Conservation (phyloP, 805 yeast species). For the Monosporozyma unispora region DNA sequence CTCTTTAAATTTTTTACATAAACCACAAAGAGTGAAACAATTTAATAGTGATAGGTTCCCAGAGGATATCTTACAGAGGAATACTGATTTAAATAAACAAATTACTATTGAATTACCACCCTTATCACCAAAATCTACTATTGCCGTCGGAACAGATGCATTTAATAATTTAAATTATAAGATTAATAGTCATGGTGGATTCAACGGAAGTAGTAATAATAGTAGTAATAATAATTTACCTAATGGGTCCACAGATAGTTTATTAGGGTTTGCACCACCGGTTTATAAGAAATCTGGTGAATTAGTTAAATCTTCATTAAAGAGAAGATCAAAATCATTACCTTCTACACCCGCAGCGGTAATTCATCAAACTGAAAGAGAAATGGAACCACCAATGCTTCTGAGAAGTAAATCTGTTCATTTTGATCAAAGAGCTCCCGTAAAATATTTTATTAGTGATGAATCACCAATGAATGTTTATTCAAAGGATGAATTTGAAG, state of each 20-base stretch:
- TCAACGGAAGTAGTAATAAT: background rate
- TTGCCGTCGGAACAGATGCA: conserved; percentile 4
- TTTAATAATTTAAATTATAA: conserved; percentile 4
- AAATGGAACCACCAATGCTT: conserved; percentile 28
- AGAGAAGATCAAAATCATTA: conserved; percentile 33
- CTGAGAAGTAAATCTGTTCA: conserved; percentile 68
- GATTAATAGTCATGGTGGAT: background rate
- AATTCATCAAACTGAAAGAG: background rate
- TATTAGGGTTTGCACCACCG: conserved; percentile 14
- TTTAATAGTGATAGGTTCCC: conserved; percentile 13
- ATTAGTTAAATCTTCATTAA: conserved; percentile 37
- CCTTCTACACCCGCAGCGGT: conserved; percentile 28
- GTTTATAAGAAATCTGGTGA: conserved; percentile 88
- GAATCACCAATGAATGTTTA: conserved; percentile 76
- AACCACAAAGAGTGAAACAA: conserved; percentile 22
- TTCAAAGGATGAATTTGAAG: conserved; percentile 26
- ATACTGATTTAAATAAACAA: conserved; percentile 24
- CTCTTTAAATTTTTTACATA: conserved; percentile 23
- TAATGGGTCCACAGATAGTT: conserved; percentile 7
- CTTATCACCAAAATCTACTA: conserved; percentile 9
- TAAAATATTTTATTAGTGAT: conserved; percentile 61
- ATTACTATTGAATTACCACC: conserved; percentile 12
- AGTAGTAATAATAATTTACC: conserved; percentile 1
- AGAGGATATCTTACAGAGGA: conserved; percentile 24
- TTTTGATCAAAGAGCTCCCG: conserved; percentile 63